Evolutionary conservation across 2,329 filamentous ascomycete genomes (phyloP).

Genomic region (Pyricularia grisea): DNA sequence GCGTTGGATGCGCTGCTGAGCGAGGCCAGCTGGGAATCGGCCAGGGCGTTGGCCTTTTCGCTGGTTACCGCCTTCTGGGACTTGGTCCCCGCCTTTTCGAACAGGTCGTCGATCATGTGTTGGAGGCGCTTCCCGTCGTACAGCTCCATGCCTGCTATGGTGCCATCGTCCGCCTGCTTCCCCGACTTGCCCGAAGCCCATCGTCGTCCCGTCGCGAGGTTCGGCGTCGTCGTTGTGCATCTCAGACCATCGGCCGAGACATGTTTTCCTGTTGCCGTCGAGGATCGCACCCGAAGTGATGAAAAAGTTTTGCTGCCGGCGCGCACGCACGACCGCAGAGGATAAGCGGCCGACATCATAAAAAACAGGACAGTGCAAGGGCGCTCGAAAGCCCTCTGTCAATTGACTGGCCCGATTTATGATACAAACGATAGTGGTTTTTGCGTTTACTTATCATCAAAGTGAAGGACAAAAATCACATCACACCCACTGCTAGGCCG

Average conservation of each 20-base stretch:
- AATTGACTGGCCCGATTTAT: neutral
- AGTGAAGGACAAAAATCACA: neutral
- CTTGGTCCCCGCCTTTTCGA: neutral
- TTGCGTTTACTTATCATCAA: neutral
- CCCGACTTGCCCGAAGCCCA: neutral
- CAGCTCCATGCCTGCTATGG: slow-evolving; percentile 5
- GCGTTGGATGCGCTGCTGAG: neutral
- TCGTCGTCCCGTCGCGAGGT: neutral
- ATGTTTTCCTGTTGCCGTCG: neutral
- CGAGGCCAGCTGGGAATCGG: neutral
- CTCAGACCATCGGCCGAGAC: neutral
- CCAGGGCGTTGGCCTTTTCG: neutral
- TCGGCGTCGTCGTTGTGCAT: neutral
- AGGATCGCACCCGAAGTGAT: neutral
- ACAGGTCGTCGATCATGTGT: neutral
- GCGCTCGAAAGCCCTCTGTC: neutral
- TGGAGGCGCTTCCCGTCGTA: slow-evolving; percentile 1
- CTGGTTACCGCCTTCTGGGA: neutral
- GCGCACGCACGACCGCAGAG: slow-evolving; percentile 4
- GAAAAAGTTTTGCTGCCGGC: slow-evolving; percentile 2
- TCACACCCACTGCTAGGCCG: neutral
- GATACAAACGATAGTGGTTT: neutral
- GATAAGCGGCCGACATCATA: neutral
- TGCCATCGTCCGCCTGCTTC: neutral
- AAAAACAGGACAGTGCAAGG: neutral